phyloP scores from a whole-genome alignment of 2,329 filamentous ascomycete genomes.

The Ophiostoma sp. region DNA sequence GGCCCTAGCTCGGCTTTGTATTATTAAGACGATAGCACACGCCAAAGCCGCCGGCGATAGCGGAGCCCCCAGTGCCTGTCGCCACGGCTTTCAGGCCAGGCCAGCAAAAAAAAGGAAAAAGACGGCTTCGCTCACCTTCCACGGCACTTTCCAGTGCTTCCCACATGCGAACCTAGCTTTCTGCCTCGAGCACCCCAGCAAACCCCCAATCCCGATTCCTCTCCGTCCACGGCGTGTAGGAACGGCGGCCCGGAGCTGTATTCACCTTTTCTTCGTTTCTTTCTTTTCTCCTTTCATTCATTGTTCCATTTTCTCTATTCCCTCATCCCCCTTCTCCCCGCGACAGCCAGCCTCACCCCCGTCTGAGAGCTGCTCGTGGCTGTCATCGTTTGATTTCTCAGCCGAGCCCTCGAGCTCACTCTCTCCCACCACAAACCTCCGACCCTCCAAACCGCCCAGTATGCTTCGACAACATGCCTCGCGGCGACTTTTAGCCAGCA shows the following conservation, averaged over 20 bases:
- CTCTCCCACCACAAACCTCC: neutral
- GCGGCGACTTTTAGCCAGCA: slow-evolving; percentile 27
- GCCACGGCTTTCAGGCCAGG: slow-evolving; percentile 21
- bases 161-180: slow-evolving; percentile 19
- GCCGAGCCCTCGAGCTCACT: slow-evolving; percentile 20
- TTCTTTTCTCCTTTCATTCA: neutral
- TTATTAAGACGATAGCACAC: slow-evolving; percentile 28
- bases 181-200: neutral
- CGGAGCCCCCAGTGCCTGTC: slow-evolving; percentile 24
- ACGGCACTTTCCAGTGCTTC: slow-evolving; percentile 18
- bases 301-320: neutral
- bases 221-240: slow-evolving; percentile 8
- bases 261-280: neutral
- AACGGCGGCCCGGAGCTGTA: slow-evolving; percentile 16
- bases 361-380: neutral
- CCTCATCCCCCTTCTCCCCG: neutral
- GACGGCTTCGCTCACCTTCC: slow-evolving; percentile 26
- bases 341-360: neutral
- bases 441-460: slow-evolving; percentile 12
- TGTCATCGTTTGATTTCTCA: slow-evolving; percentile 7
- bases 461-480: slow-evolving; percentile 32
- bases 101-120: slow-evolving; percentile 20
- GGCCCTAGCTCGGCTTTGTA: slow-evolving; percentile 24
- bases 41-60: slow-evolving; percentile 26
- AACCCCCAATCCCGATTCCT: neutral